These are phyloP conservation scores for Fusarium acutatum DNA, from an alignment of 2,329 filamentous ascomycete species.

Conservation along the genomic window DNA sequence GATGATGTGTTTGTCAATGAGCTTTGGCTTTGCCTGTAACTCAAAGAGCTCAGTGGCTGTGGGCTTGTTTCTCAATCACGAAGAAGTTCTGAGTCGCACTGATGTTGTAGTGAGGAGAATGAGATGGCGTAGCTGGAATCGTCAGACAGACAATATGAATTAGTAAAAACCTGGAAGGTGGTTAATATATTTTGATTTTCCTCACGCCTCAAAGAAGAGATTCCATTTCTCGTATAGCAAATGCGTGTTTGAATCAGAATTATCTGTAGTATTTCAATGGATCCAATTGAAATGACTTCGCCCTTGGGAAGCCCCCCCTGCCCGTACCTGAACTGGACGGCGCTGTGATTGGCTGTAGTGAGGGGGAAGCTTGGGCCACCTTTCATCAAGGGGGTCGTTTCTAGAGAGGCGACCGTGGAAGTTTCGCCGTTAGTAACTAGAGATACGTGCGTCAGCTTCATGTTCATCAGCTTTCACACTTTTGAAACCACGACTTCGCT, in stretches of 20 bases:
- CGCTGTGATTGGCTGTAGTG: conserved; percentile 34
- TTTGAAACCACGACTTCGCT: background rate
- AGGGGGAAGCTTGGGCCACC: conserved; percentile 39
- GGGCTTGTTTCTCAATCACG: background rate
- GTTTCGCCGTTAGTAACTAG: conserved; percentile 34
- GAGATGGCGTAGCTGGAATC: background rate
- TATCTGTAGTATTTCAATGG: background rate
- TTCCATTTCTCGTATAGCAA: background rate
- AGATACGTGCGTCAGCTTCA: conserved; percentile 43
- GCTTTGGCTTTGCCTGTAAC: background rate
- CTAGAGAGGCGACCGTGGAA: conserved; percentile 44
- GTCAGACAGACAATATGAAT: background rate
- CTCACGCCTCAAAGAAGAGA: background rate
- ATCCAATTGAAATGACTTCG: background rate
- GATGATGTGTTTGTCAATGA: background rate
- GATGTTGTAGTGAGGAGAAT: background rate
- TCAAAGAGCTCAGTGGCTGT: background rate
- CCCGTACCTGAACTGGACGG: background rate
- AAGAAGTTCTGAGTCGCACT: background rate
- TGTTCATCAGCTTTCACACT: conserved; percentile 16
- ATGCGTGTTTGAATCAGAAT: background rate
- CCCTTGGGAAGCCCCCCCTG: background rate
- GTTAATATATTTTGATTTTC: background rate
- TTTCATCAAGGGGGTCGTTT: conserved; percentile 34
- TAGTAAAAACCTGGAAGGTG: background rate